Percentiles rank a stretch among this genome's conserved stretches.
phyloP scores from a whole-genome alignment of 768 basidiomycete genomes.

The Podaxis sp. region DNA sequence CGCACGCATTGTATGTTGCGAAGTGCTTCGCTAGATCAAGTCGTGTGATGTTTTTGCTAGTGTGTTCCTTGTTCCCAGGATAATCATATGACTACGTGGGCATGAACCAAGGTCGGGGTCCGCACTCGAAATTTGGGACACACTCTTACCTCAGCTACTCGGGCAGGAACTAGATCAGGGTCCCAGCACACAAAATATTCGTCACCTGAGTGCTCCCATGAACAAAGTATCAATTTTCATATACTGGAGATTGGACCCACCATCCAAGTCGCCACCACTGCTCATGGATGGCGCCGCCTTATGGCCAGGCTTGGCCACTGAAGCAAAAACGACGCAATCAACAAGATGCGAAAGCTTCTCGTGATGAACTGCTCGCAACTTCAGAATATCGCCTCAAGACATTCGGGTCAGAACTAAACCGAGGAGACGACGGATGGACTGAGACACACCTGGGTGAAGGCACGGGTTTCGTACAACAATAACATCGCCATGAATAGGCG shows the following conservation, averaged over 20 bases:
- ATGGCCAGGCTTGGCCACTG: slow-evolving; percentile 53
- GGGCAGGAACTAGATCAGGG: slow-evolving; percentile 55
- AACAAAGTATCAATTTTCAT: not conserved
- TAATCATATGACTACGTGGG: slow-evolving; percentile 62
- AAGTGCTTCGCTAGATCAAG: slow-evolving; percentile 65
- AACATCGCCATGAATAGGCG: slow-evolving; percentile 60
- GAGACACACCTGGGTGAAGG: slow-evolving; percentile 55
- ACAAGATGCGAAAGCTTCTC: slow-evolving; percentile 53
- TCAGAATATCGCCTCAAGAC: slow-evolving; percentile 57
- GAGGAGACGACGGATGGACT: not conserved
- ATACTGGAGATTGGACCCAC: slow-evolving; percentile 23
- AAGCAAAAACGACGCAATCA: slow-evolving; percentile 69
- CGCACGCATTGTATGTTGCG: slow-evolving; percentile 62
- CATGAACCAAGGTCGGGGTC: not conserved
- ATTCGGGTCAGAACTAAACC: not conserved
- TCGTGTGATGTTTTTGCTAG: slow-evolving; percentile 47
- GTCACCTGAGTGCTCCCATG: slow-evolving; percentile 41
- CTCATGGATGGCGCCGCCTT: slow-evolving; percentile 70
- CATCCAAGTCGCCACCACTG: slow-evolving; percentile 67
- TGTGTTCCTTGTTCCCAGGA: slow-evolving; percentile 58
- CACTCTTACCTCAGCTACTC: slow-evolving; percentile 48
- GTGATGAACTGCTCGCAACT: slow-evolving; percentile 57
- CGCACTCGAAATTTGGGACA: not conserved
- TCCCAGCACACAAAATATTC: slow-evolving; percentile 75
- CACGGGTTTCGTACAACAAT: slow-evolving; percentile 70